A percentile compares a stretch with the other conserved stretches of the same genome.
Conservation (phyloP, 176 grass and related monocot species). For the Oropetium thomaeum region DNA sequence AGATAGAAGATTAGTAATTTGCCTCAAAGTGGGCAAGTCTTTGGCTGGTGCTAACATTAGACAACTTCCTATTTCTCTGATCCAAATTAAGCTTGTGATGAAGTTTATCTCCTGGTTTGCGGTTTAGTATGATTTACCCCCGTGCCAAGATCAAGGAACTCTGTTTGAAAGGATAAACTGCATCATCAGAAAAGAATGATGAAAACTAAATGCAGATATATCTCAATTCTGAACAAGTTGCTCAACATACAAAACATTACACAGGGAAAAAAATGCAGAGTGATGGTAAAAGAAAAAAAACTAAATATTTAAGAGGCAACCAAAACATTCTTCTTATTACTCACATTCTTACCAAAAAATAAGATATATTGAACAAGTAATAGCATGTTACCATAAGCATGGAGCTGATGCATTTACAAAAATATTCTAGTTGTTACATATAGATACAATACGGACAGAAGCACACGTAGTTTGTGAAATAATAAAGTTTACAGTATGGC, state of each 20-base stretch:
- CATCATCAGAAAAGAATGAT: not conserved
- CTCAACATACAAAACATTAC: not conserved
- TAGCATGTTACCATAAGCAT: not conserved
- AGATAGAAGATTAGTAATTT: not conserved
- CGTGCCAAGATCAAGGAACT: not conserved
- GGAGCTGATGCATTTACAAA: constrained; percentile 13
- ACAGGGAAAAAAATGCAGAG: not conserved
- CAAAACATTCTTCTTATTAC: not conserved
- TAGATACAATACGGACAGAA: constrained; percentile 12
- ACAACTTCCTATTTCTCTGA: not conserved
- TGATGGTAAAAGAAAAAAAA: not conserved
- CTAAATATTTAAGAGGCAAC: not conserved
- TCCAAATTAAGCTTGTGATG: not conserved
- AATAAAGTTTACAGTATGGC: constrained; percentile 24
- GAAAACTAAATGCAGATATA: not conserved
- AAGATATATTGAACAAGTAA: constrained; percentile 9
- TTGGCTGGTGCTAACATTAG: not conserved
- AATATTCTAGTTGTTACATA: constrained; percentile 12
- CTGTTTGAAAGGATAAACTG: not conserved
- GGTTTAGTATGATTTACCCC: not conserved
- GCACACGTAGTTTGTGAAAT: constrained; percentile 29
- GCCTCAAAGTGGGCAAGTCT: not conserved
- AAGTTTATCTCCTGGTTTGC: not conserved
- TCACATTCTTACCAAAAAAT: constrained; percentile 13
- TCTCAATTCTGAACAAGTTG: not conserved